phyloP scores from a whole-genome alignment of 2,329 filamentous ascomycete genomes.

The Claviceps arundinis region DNA sequence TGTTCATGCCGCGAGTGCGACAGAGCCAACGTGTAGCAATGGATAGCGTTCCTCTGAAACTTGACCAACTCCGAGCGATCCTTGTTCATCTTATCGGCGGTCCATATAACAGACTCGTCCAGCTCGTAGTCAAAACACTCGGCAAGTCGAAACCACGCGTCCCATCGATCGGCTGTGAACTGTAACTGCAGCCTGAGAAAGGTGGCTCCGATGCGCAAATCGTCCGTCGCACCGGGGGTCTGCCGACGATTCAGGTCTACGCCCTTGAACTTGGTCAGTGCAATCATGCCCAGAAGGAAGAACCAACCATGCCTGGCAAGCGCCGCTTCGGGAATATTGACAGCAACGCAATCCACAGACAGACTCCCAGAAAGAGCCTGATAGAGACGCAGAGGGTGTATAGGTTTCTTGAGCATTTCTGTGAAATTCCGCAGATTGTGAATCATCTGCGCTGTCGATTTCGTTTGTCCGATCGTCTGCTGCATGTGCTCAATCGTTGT shows the following conservation, averaged over 20 bases:
- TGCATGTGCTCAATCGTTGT: conserved; percentile 88
- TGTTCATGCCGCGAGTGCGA: conserved; percentile 38
- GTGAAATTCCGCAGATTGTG: conserved; percentile 78
- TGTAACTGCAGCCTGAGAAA: conserved; percentile 75
- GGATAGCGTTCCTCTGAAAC: conserved; percentile 67
- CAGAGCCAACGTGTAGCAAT: conserved; percentile 56
- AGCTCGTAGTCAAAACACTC: conserved; percentile 81
- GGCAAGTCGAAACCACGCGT: conserved; percentile 79
- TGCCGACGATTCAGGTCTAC: conserved; percentile 60
- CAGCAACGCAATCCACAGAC: conserved; percentile 56
- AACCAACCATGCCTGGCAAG: conserved; percentile 81
- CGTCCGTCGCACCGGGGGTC: conserved; percentile 67
- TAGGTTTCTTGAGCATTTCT: conserved; percentile 67
- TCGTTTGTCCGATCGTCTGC: conserved; percentile 66
- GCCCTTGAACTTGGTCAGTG: conserved; percentile 68
- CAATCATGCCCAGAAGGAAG: conserved; percentile 78
- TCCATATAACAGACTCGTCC: conserved; percentile 79
- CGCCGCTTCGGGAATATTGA: conserved; percentile 54
- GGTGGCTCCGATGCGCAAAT: conserved; percentile 66
- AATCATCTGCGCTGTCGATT: conserved; percentile 65
- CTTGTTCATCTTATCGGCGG: conserved; percentile 82
- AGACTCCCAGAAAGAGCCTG: conserved; percentile 69
- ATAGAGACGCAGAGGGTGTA: conserved; percentile 71
- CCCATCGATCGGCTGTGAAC: conserved; percentile 70
- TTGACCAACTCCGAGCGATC: conserved; percentile 60